Conservation (phyloP, 768 basidiomycete species). For the Naganishia vishniacii region DNA sequence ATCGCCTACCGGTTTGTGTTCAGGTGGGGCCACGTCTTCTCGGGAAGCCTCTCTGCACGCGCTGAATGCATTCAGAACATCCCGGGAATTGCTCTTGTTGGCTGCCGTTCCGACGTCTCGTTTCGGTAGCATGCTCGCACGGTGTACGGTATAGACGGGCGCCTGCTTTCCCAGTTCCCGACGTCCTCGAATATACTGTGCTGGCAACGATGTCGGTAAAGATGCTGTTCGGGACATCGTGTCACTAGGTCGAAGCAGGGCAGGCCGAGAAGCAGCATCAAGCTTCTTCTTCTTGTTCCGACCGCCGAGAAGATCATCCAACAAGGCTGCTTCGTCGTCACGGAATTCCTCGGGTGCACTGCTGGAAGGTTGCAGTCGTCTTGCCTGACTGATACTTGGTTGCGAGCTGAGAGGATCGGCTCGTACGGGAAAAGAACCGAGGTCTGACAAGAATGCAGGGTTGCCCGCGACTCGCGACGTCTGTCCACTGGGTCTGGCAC, state of each 20-base stretch:
- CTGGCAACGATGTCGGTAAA: neutral
- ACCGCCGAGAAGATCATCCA: constrained; percentile 2
- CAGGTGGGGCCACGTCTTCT: neutral
- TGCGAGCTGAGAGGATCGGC: neutral
- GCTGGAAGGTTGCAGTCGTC: constrained; percentile 1
- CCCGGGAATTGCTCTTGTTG: neutral
- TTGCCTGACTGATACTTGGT: neutral
- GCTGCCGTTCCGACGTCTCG: neutral
- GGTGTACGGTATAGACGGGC: neutral
- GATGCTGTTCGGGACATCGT: neutral
- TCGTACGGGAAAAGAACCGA: neutral
- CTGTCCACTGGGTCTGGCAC: neutral
- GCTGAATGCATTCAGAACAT: constrained; percentile 6
- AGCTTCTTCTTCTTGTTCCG: neutral
- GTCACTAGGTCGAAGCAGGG: neutral
- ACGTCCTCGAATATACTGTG: neutral
- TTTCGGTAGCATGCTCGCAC: constrained; percentile 4
- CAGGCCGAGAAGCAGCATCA: neutral
- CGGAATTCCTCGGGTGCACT: constrained; percentile 3
- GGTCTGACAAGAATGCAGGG: neutral
- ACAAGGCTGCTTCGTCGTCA: neutral
- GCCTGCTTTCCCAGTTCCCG: constrained; percentile 8
- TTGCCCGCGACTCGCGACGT: neutral
- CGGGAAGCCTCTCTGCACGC: constrained; percentile 1
- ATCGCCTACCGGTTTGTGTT: neutral